Percentiles rank a stretch among this genome's conserved stretches.
Evolutionary conservation across 2,329 filamentous ascomycete genomes (phyloP).

Genomic region (Microdochium nivale): DNA sequence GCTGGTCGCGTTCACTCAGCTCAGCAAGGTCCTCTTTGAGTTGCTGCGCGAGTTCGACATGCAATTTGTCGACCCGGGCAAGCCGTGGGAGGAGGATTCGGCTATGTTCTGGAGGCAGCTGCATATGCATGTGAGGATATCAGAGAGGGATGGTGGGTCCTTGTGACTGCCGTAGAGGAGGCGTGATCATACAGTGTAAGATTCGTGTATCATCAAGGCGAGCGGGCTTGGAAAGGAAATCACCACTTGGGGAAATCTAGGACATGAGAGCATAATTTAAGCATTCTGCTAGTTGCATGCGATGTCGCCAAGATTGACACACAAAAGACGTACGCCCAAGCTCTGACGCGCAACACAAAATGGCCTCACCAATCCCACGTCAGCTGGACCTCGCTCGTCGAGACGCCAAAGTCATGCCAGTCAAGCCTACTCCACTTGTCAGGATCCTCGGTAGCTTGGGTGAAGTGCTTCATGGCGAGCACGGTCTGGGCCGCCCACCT

Average conservation of each 20-base stretch:
- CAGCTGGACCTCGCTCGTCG: constrained; percentile 15
- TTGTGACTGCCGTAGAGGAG: no score
- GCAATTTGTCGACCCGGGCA: constrained; percentile 15
- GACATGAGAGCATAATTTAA: no score
- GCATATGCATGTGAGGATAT: background rate
- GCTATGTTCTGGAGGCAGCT: background rate
- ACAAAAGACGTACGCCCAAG: no score
- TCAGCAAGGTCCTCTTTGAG: constrained; percentile 33
- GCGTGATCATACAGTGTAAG: no score
- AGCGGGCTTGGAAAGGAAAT: no score
- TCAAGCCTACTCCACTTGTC: constrained; percentile 29
- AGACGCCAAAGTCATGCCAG: constrained; percentile 21
- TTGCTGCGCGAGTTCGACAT: constrained; percentile 23
- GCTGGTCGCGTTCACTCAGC: constrained; percentile 30
- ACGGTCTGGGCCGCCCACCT: constrained; percentile 41
- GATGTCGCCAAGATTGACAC: no score
- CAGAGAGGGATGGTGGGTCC: background rate
- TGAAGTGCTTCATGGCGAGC: constrained; percentile 41
- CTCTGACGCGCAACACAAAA: no score
- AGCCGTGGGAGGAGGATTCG: constrained; percentile 5
- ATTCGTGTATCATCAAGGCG: no score
- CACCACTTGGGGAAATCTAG: no score
- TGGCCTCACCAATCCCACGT: constrained; percentile 13
- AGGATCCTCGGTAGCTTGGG: constrained; percentile 33
- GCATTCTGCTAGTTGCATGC: no score